Percentiles rank a stretch among this genome's conserved stretches.
These are phyloP conservation scores for Kwoniella shivajii DNA, from an alignment of 1,284 basidiomycete species.

Conservation along the genomic window DNA sequence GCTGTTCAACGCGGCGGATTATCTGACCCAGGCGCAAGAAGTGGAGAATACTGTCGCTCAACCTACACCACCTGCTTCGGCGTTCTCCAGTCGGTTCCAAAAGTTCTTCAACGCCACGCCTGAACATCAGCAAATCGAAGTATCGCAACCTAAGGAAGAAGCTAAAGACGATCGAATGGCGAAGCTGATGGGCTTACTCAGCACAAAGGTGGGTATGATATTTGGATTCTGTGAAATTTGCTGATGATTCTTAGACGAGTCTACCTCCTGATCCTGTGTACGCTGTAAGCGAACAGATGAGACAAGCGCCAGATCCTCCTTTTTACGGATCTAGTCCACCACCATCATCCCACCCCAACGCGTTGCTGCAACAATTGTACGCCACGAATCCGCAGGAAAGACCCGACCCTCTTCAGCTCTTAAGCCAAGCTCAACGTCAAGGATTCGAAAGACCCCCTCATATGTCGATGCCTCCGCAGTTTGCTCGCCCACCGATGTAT, in stretches of 20 bases:
- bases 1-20: constrained; percentile 45
- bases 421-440: constrained; percentile 28
- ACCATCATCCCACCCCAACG: constrained; percentile 9
- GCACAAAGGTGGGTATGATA: constrained; percentile 25
- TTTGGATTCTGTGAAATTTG: background rate
- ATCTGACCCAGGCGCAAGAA: constrained; percentile 35
- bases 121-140: background rate
- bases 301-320: too few relatives aligned
- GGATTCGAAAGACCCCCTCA: constrained; percentile 12
- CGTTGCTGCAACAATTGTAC: constrained; percentile 21
- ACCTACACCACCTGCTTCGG: constrained; percentile 13
- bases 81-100: constrained; percentile 46
- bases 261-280: background rate
- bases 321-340: background rate
- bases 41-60: constrained; percentile 8
- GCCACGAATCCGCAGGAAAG: constrained; percentile 8
- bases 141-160: constrained; percentile 6
- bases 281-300: constrained; percentile 2
- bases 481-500: constrained; percentile 12
- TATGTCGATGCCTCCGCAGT: constrained; percentile 22
- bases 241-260: background rate
- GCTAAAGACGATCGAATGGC: constrained; percentile 22
- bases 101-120: constrained; percentile 34
- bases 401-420: constrained; percentile 36
- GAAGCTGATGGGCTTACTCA: constrained; percentile 46